phyloP scores from a whole-genome alignment of 2,329 filamentous ascomycete species.

The Claviceps capensis region DNA sequence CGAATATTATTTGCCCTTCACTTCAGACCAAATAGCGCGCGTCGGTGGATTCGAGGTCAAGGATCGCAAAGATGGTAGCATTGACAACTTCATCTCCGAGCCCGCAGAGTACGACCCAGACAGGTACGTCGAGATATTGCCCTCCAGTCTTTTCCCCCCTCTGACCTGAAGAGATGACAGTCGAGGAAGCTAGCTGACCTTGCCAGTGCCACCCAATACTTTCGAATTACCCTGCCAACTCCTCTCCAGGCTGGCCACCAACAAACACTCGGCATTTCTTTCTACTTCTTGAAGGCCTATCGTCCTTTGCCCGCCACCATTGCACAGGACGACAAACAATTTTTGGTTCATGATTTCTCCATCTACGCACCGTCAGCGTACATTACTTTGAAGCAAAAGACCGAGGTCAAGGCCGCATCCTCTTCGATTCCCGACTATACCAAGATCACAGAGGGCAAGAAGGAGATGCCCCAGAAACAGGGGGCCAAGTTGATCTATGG shows the following conservation, averaged over 20 bases:
- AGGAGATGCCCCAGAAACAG: slow-evolving; percentile 62
- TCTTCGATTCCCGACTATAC: slow-evolving; percentile 76
- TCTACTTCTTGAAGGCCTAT: slow-evolving; percentile 67
- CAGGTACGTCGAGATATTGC: slow-evolving; percentile 29
- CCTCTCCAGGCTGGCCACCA: slow-evolving; percentile 65
- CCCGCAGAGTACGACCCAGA: slow-evolving; percentile 49
- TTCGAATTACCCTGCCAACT: slow-evolving; percentile 63
- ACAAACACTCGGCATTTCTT: slow-evolving; percentile 78
- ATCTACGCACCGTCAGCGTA: slow-evolving; percentile 78
- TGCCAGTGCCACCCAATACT: slow-evolving; percentile 61
- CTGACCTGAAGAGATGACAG: not conserved
- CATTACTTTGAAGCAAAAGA: slow-evolving; percentile 83
- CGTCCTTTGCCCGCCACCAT: slow-evolving; percentile 69
- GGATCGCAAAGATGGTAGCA: slow-evolving; percentile 69
- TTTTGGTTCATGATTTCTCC: slow-evolving; percentile 72
- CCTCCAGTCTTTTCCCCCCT: not conserved
- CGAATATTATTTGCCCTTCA: slow-evolving; percentile 87
- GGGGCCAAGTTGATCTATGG: slow-evolving; percentile 83
- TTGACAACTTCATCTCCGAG: slow-evolving; percentile 55
- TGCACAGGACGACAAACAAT: slow-evolving; percentile 75
- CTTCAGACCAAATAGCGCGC: slow-evolving; percentile 56
- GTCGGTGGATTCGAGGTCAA: slow-evolving; percentile 82
- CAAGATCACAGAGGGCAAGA: slow-evolving; percentile 47
- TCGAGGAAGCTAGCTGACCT: not conserved
- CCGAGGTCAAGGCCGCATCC: slow-evolving; percentile 79